A percentile compares a stretch with the other conserved stretches of the same genome.
phyloP scores from a whole-genome alignment of 2,329 filamentous ascomycete species.

The Colletotrichum sp. region DNA sequence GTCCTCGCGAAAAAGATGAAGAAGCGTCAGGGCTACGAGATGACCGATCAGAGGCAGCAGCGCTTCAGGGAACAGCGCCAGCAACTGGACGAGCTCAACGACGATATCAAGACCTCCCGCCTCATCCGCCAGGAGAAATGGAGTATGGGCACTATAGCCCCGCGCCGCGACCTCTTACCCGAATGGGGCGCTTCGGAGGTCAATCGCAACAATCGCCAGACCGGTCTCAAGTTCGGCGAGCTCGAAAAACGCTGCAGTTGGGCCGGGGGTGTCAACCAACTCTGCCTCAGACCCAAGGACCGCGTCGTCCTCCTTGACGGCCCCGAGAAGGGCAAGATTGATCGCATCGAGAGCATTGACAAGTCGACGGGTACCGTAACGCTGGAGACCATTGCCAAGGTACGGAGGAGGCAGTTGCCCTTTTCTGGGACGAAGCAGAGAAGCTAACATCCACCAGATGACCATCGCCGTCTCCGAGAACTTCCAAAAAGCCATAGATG shows the following conservation, averaged over 20 bases:
- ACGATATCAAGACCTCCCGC: slow-evolving; percentile 35
- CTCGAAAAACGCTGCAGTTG: slow-evolving; percentile 53
- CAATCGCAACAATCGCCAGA: slow-evolving; percentile 39
- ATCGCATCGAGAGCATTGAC: slow-evolving; percentile 66
- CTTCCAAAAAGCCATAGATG: slow-evolving; percentile 35
- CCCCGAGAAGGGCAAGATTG: slow-evolving; percentile 83
- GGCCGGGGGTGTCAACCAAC: slow-evolving; percentile 59
- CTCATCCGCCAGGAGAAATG: slow-evolving; percentile 75
- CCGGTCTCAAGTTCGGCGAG: slow-evolving; percentile 37
- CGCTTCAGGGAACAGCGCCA: slow-evolving; percentile 36
- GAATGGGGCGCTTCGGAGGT: slow-evolving; percentile 56
- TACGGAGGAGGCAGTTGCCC: slow-evolving; percentile 42
- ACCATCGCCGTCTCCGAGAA: slow-evolving; percentile 45
- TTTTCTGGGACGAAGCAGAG: not conserved
- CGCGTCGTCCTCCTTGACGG: slow-evolving; percentile 84
- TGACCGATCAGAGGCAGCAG: slow-evolving; percentile 32
- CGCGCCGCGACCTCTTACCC: slow-evolving; percentile 73
- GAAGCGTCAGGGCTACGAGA: slow-evolving; percentile 39
- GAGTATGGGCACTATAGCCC: slow-evolving; percentile 78
- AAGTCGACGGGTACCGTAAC: slow-evolving; percentile 59
- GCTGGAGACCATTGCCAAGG: slow-evolving; percentile 69
- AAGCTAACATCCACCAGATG: slow-evolving; percentile 29
- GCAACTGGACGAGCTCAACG: slow-evolving; percentile 38
- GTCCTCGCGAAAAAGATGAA: slow-evolving; percentile 59
- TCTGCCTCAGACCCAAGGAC: slow-evolving; percentile 73